Percentiles rank a stretch among this genome's conserved stretches.
phyloP scores from a whole-genome alignment of 2,329 filamentous ascomycete species.

The Claviceps sp. region DNA sequence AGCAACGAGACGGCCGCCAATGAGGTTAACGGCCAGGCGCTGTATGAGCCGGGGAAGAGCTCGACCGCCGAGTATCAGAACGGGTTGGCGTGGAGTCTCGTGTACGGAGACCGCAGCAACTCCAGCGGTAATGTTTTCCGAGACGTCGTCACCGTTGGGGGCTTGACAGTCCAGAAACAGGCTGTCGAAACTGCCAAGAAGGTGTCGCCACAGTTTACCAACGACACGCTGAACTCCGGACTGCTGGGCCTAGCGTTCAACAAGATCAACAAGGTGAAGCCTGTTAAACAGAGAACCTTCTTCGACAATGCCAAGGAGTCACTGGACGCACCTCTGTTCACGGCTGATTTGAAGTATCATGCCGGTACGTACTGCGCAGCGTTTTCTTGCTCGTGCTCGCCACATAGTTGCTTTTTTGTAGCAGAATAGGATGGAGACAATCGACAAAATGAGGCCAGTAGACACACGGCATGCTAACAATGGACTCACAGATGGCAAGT shows the following conservation, averaged over 20 bases:
- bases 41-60: conserved; percentile 26
- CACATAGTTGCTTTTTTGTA: too few relatives aligned
- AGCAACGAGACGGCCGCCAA: conserved; percentile 26
- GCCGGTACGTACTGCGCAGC: conserved; percentile 9
- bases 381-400: too few relatives aligned
- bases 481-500: conserved; percentile 37
- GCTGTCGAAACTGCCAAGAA: conserved; percentile 30
- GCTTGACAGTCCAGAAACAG: conserved; percentile 25
- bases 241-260: conserved; percentile 31
- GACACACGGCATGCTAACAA: background rate
- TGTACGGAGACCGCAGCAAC: conserved; percentile 29
- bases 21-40: conserved; percentile 24
- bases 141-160: conserved; percentile 29
- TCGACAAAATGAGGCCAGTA: too few relatives aligned
- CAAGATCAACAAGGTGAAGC: conserved; percentile 27
- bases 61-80: conserved; percentile 22
- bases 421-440: too few relatives aligned
- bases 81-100: conserved; percentile 28
- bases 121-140: conserved; percentile 30
- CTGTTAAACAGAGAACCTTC: conserved; percentile 29
- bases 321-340: conserved; percentile 39
- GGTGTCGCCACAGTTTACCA: conserved; percentile 27
- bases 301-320: conserved; percentile 19
- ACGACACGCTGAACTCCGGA: conserved; percentile 26
- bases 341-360: conserved; percentile 49